These are phyloP conservation scores for Candida nanaspora DNA, from an alignment of 805 yeast species.

Conservation along the genomic window DNA sequence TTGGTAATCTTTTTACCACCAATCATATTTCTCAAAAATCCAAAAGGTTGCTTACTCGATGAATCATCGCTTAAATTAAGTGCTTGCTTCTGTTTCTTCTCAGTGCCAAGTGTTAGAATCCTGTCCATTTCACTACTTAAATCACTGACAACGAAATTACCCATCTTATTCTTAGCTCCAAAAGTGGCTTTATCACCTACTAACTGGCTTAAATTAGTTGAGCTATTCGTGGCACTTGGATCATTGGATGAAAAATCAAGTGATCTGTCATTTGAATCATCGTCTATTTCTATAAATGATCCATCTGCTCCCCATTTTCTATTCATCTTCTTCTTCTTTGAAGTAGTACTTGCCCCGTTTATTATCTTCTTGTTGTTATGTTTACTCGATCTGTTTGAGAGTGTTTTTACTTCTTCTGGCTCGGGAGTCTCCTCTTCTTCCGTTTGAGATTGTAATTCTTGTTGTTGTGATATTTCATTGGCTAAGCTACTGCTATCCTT, in stretches of 20 bases:
- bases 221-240: conserved; percentile 3
- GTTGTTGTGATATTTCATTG: background rate
- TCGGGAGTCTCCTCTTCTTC: conserved; percentile 1
- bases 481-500: conserved; percentile 9
- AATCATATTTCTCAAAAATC: conserved; percentile 50
- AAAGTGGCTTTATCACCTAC: conserved; percentile 33
- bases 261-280: conserved; percentile 25
- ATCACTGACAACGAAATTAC: conserved; percentile 62
- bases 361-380: conserved; percentile 8
- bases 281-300: conserved; percentile 35
- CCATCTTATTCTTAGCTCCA: conserved; percentile 38
- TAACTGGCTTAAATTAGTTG: conserved; percentile 19
- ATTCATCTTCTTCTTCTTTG: conserved; percentile 29
- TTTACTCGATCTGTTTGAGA: too few species aligned
- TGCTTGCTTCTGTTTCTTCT: conserved; percentile 7
- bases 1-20: conserved; percentile 65
- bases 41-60: conserved; percentile 37
- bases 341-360: conserved; percentile 6
- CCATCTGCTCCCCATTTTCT: conserved; percentile 71
- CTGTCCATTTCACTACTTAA: conserved; percentile 44
- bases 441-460: conserved; percentile 3
- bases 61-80: conserved; percentile 15
- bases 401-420: background rate
- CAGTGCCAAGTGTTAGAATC: conserved; percentile 23
- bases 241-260: conserved; percentile 50